Evolutionary conservation across 345 rosid genomes (phyloP).

Genomic region (Eucalyptus brandiana): DNA sequence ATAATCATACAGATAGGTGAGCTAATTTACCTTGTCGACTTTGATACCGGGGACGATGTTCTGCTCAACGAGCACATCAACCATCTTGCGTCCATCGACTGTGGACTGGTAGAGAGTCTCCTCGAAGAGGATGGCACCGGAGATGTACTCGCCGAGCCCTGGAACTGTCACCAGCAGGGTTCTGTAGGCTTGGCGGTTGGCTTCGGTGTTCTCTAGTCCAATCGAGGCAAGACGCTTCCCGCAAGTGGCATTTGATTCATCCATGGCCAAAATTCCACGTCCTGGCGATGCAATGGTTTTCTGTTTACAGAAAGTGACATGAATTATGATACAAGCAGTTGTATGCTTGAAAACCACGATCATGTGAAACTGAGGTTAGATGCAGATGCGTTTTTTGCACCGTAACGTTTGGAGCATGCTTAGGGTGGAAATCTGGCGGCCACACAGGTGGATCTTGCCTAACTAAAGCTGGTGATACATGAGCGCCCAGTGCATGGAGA

Average conservation of each 20-base stretch:
- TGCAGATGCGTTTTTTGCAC: neutral
- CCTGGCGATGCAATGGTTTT: conserved; percentile 30
- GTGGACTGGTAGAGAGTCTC: conserved; percentile 31
- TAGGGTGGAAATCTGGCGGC: neutral
- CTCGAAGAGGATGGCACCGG: conserved; percentile 28
- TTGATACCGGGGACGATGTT: conserved; percentile 19
- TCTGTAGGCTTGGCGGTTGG: conserved; percentile 21
- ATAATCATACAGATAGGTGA: neutral
- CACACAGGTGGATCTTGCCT: neutral
- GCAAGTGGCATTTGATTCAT: conserved; percentile 21
- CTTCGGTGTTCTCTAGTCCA: conserved; percentile 27
- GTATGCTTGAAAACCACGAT: neutral
- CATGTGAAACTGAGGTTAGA: neutral
- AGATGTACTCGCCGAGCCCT: conserved; percentile 16
- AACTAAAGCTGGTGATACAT: neutral
- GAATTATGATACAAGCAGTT: neutral
- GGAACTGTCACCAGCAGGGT: conserved; percentile 14
- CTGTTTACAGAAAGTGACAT: neutral
- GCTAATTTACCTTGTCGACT: conserved; percentile 17
- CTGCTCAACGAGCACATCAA: conserved; percentile 18
- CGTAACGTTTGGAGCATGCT: neutral
- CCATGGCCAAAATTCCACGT: conserved; percentile 23
- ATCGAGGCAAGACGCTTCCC: conserved; percentile 26
- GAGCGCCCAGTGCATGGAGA: neutral
- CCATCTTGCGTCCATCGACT: conserved; percentile 14